Evolutionary conservation across 1,139 yeast genomes (phyloP), one percentile per base, ranked within the genome.

Genomic region (Nakaseomyces sp.): DNA sequence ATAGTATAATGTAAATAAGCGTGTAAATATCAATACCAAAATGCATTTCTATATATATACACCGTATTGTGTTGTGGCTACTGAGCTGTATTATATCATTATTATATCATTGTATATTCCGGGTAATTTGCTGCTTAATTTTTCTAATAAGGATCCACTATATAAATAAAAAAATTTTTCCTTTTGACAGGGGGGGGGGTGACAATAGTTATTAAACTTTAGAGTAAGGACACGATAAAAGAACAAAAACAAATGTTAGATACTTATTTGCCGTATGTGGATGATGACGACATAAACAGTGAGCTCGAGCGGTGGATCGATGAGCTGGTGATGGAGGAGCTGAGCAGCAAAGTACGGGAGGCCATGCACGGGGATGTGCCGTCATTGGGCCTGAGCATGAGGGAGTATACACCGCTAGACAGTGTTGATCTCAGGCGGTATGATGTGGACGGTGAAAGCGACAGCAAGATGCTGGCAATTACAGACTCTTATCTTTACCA

Each of bases 401-500:
- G 8, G 17, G 38, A 18, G 29, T 17, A 29, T 19, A 15, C 24
- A 9, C 40, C 22, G 3, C 7, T 29, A 2, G 37, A 24, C 3
- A 29, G 39, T 18, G 41, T 50, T 15, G 48, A 45, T 31, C 32
- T 47, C 26, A 7, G 22, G 15, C 33, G 46, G 22, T 49, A 50
- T 36, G 33, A 41, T 6, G 20, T 17, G 9, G 33, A 40, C 7
- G 16, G 12, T 8, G 36, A 40, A 3, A 41, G 26, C 22, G 35
- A 35, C 5, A 44, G 35, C 17, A 20, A 4, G 51, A 49, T 12
- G 42, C 32, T 52, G 15, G 52, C 50, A 6, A 48, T 48, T n/a
- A 33, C 48, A 8, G 52, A 50, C 40, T 40, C 56, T 9, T 59
- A 57, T 37, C 40, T 57, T 41, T 47, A 52, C 30, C 63, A 59